Evolutionary conservation across 2,329 filamentous ascomycete genomes (phyloP).

Genomic region (Monosporascus sp.): DNA sequence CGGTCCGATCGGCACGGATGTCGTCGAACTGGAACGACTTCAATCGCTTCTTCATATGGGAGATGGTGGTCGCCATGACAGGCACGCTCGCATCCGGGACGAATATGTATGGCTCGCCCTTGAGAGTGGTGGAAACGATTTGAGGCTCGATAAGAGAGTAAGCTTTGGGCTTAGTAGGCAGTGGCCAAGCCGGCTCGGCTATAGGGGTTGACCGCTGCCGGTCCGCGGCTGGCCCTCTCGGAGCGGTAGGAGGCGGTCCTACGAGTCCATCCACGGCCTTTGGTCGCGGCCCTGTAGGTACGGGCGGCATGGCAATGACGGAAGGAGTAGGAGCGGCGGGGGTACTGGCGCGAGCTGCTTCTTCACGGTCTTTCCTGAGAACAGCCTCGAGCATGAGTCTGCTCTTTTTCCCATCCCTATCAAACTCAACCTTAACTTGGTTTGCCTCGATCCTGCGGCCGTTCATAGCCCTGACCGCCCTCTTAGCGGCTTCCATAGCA

Average conservation of each 20-base stretch:
- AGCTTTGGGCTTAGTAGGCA: conserved; percentile 40
- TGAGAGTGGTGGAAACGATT: conserved; percentile 63
- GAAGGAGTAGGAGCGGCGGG: conserved; percentile 5
- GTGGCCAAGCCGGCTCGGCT: conserved; percentile 31
- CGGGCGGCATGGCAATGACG: conserved; percentile 17
- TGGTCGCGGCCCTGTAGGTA: conserved; percentile 23
- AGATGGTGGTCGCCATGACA: conserved; percentile 76
- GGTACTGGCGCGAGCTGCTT: conserved; percentile 35
- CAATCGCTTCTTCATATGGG: conserved; percentile 84
- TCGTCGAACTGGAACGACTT: conserved; percentile 78
- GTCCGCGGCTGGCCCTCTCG: conserved; percentile 71
- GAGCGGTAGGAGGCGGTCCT: conserved; percentile 75
- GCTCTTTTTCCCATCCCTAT: conserved; percentile 82
- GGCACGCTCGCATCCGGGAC: conserved; percentile 84
- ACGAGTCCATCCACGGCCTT: conserved; percentile 40
- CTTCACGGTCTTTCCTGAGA: conserved; percentile 64
- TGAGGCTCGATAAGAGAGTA: conserved; percentile 59
- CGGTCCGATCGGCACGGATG: conserved; percentile 76
- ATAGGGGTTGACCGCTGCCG: conserved; percentile 31
- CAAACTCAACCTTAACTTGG: conserved; percentile 76
- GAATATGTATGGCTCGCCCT: conserved; percentile 83
- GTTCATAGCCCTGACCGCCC: conserved; percentile 71
- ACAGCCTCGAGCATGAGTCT: conserved; percentile 70
- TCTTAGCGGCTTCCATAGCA: conserved; percentile 75
- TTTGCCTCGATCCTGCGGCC: conserved; percentile 75